phyloP scores from a whole-genome alignment of 1,284 basidiomycete genomes.

The Pyrrhoderma noxium region DNA sequence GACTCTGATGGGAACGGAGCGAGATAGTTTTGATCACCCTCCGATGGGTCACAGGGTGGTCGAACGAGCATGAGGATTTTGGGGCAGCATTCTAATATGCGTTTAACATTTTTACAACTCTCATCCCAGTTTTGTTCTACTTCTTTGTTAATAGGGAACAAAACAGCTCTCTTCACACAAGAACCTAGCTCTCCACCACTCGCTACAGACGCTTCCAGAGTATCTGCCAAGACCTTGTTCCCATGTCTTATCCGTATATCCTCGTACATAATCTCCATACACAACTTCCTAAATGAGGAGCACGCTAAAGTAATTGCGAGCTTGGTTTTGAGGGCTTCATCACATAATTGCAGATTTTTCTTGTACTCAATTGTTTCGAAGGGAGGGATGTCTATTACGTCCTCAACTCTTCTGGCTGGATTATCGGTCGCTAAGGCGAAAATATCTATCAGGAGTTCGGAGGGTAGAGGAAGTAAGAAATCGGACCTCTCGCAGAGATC shows the following conservation, averaged over 20 bases:
- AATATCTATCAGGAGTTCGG: constrained; percentile 5
- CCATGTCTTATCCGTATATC: constrained; percentile 9
- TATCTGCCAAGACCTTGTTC: neutral
- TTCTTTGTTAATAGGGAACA: neutral
- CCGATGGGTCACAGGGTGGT: neutral
- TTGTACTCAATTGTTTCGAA: constrained; percentile 4
- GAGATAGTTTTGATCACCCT: too few relatives aligned
- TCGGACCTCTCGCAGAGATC: neutral
- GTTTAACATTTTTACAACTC: neutral
- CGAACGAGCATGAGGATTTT: constrained; percentile 4
- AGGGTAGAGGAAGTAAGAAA: constrained; percentile 4
- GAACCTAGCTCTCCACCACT: neutral
- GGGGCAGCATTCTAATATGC: constrained; percentile 7
- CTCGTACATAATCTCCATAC: constrained; percentile 1
- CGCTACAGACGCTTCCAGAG: neutral
- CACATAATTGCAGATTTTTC: neutral
- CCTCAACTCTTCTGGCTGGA: constrained; percentile 1
- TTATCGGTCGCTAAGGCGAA: constrained; percentile 7
- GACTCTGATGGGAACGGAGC: too few relatives aligned
- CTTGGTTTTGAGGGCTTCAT: constrained; percentile 5
- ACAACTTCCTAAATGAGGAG: constrained; percentile 4
- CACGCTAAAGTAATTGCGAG: neutral
- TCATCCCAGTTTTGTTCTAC: neutral
- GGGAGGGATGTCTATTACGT: constrained; percentile 1
- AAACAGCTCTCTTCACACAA: neutral